Base-by-base conservation (phyloP, 495 filamentous ascomycete genomes). In the Tetracladium marchalianum region DNA sequence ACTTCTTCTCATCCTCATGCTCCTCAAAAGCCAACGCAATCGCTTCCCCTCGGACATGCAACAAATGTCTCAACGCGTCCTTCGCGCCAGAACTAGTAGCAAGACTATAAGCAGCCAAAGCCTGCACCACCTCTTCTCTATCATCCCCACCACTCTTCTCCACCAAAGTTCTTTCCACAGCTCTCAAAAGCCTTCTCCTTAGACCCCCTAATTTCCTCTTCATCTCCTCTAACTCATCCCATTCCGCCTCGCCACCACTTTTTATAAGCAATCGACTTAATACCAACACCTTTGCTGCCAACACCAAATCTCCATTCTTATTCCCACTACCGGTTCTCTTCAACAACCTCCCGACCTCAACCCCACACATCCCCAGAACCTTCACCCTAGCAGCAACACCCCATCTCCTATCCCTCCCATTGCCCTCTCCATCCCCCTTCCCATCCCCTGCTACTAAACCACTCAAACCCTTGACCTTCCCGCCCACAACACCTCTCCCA, bases 1-100 rank as follows among this genome's bases (percentile, higher is more conserved):
- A 33, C 13, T 34, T 35, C 56, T 62, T 39, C 36, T 49, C 41
- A 15, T 51, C 53, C 11, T 66, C 66, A 9, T 65, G 62, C 12
- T 48, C 51, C 17, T 63, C 70, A 32, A 86, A 64, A n/a, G 76
- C 71, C 17, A 73, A 68, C 1, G 68, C 64, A 24, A 93, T 81
- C 0, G 76, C 74, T 43, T 82, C 75, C 32, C 77, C 69, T 15
- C 93, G 77, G 10, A 90, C 70, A 45, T 78, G 69, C 36, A 93
- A 73, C 59, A 97, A 96, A 63, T 93, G 82, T 11, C 78, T 68
- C 27, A 98, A 66, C 0, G 85, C 81, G 57, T 96, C 89, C 43
- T 78, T 76, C 0, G 86, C 80, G 0, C 86, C 85, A 8, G 86
- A 87, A 53, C 79, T 93, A 7, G 84, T 92, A 1, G 80, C 78